Evolutionary conservation across 2,329 filamentous ascomycete species (phyloP).

Genomic region (Talaromyces sp.): DNA sequence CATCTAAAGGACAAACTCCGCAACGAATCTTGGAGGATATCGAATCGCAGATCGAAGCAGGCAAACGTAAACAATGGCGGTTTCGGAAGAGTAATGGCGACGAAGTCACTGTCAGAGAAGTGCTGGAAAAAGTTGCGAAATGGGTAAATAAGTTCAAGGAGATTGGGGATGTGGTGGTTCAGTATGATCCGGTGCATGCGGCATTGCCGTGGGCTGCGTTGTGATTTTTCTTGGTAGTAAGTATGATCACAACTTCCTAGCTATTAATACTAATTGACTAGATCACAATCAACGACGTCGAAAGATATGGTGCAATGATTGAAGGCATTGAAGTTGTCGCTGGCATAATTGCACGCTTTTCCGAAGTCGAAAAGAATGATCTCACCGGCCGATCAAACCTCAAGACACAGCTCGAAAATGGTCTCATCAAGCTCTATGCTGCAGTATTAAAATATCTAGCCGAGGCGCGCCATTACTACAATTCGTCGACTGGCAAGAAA

Average conservation of each 20-base stretch:
- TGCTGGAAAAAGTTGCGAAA: background rate
- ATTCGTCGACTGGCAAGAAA: background rate
- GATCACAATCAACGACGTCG: background rate
- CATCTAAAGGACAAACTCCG: background rate
- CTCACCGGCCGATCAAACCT: background rate
- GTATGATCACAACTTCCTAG: background rate
- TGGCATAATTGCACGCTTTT: background rate
- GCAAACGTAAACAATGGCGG: background rate
- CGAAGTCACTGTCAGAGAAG: background rate
- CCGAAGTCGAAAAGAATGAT: slow-evolving; percentile 4
- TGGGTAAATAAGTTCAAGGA: slow-evolving; percentile 3
- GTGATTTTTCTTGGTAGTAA: background rate
- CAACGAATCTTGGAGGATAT: background rate
- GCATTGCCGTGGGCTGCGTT: background rate
- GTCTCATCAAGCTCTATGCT: background rate
- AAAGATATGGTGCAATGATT: background rate
- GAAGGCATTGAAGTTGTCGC: background rate
- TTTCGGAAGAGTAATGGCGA: background rate
- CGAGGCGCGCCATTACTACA: background rate
- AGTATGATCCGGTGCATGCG: background rate
- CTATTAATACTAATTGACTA: background rate
- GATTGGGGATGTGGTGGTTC: background rate
- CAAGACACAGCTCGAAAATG: background rate
- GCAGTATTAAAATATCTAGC: background rate
- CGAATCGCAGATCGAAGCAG: background rate